Conservation (phyloP, 352 stramenopile genomes). For the Globisporangium cystogenes region DNA sequence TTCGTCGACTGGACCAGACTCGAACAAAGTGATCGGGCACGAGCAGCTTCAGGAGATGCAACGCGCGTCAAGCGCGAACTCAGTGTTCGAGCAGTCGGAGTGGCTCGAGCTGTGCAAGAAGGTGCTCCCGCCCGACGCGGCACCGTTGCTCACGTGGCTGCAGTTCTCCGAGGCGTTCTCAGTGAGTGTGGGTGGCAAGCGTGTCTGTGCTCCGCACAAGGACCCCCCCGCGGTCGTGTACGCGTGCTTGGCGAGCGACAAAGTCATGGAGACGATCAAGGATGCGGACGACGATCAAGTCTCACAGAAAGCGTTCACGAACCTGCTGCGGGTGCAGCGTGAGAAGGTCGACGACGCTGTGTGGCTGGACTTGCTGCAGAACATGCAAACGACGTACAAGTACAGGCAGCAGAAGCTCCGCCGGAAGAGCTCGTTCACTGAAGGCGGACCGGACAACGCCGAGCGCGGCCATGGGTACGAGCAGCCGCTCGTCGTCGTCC, state of each 20-base stretch:
- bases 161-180: slow-evolving; percentile 37
- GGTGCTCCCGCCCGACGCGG: slow-evolving; percentile 12
- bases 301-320: slow-evolving; percentile 37
- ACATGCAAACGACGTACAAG: slow-evolving; percentile 38
- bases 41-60: slow-evolving; percentile 31
- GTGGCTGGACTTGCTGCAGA: slow-evolving; percentile 43
- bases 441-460: slow-evolving; percentile 2
- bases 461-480: slow-evolving; percentile 16
- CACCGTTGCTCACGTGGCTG: slow-evolving; percentile 32
- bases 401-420: slow-evolving; percentile 16
- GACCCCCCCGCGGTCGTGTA: slow-evolving; percentile 38
- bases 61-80: slow-evolving; percentile 22
- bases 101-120: slow-evolving; percentile 36
- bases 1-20: background rate
- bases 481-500: slow-evolving; percentile 36
- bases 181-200: slow-evolving; percentile 23
- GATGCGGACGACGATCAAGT: slow-evolving; percentile 27
- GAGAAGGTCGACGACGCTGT: slow-evolving; percentile 37
- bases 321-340: slow-evolving; percentile 34
- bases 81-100: slow-evolving; percentile 13
- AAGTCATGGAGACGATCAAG: slow-evolving; percentile 31
- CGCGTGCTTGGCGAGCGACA: slow-evolving; percentile 41
- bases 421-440: slow-evolving; percentile 16
- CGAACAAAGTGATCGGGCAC: slow-evolving; percentile 24
- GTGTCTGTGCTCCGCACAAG: slow-evolving; percentile 19